Conservation (phyloP, 192 early-diverging fungal species). For the Chytriomyces sp. region DNA sequence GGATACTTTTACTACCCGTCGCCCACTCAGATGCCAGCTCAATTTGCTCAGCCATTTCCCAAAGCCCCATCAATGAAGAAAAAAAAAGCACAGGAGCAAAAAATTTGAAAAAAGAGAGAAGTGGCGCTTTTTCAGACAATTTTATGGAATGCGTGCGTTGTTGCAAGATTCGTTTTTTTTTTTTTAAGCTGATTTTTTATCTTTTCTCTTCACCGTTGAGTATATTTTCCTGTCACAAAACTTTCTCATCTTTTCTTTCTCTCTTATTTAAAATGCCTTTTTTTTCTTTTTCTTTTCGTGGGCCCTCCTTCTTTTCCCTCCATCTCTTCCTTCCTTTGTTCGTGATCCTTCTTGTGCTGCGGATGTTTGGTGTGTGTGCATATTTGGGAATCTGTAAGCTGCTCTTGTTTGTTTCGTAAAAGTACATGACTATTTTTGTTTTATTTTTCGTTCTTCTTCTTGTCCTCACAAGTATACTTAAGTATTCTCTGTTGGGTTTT, state of each 20-base stretch:
- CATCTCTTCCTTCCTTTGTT: background rate
- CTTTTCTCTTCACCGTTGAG: no score
- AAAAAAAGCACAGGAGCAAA: background rate
- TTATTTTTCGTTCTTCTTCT: background rate
- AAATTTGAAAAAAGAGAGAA: background rate
- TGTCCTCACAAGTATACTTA: background rate
- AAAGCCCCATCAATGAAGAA: background rate
- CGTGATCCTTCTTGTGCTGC: no score
- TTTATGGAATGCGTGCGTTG: no score
- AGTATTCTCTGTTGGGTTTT: background rate
- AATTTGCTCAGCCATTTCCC: slow-evolving; percentile 4
- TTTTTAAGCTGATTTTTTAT: no score
- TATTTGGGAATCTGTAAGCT: background rate
- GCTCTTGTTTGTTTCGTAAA: background rate
- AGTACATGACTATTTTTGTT: background rate
- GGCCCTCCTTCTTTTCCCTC: no score
- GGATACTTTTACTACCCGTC: slow-evolving; percentile 24
- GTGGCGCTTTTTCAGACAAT: background rate
- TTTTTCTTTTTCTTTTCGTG: background rate
- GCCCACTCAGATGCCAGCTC: background rate
- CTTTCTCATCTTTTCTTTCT: no score
- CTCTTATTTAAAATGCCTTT: background rate
- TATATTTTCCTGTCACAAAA: no score
- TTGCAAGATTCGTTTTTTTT: no score
- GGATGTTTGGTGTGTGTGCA: no score